Evolutionary conservation across 305 asterid genomes (phyloP).

Genomic region (Solanum hybrid): DNA sequence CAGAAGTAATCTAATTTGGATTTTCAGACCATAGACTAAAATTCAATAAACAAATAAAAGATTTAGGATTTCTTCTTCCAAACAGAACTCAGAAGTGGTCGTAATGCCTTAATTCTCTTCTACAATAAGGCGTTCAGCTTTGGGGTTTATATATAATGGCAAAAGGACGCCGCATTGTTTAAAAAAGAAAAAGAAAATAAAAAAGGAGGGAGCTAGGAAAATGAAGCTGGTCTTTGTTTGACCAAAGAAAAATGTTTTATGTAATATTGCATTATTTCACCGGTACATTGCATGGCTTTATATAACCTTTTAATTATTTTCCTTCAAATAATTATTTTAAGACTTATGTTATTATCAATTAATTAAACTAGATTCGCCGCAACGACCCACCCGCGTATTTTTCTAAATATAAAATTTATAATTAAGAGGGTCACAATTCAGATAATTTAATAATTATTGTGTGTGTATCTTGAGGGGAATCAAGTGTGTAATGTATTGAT

Average conservation of each 20-base stretch:
- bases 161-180: not conserved
- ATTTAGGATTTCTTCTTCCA: not conserved
- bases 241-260: not conserved
- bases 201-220: not conserved
- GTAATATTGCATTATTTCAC: not conserved
- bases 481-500: not conserved
- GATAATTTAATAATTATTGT: not conserved
- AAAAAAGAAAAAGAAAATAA: not conserved
- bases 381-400: not conserved
- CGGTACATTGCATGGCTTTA: not conserved
- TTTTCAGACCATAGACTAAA: not conserved
- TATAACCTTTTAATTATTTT: not conserved
- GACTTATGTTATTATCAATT: not conserved
- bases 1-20: not conserved
- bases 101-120: not conserved
- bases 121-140: not conserved
- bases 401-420: not conserved
- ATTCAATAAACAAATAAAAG: not conserved
- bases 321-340: not conserved
- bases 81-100: not conserved
- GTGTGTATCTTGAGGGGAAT: not conserved
- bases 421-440: not conserved
- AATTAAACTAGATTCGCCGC: not conserved
- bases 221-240: not conserved
- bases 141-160: not conserved